Evolutionary conservation across 192 early-diverging fungal species (phyloP).

Genomic region (Coemansia javaensis): DNA sequence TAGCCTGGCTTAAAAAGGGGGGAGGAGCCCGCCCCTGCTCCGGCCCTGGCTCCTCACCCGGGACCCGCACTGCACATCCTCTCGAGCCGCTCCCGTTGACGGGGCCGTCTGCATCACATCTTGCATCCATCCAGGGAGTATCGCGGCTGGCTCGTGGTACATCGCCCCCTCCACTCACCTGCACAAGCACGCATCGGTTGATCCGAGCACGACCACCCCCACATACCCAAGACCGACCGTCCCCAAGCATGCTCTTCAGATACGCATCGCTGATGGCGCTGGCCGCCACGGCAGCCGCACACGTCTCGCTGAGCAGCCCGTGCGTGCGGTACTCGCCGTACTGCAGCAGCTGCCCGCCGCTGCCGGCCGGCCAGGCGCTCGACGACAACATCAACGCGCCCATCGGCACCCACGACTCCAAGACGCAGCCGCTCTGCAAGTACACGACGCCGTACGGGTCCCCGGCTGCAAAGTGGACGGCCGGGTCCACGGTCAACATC

Average conservation of each 20-base stretch:
- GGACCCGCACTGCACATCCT: too few species aligned
- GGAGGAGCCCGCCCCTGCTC: too few species aligned
- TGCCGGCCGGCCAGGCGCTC: constrained; percentile 25
- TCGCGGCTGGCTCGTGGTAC: too few species aligned
- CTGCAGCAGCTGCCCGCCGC: constrained; percentile 27
- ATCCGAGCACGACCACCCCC: too few species aligned
- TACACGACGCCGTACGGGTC: constrained; percentile 31
- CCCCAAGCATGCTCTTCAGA: background rate
- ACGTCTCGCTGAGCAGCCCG: constrained; percentile 31
- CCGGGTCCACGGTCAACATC: constrained; percentile 48
- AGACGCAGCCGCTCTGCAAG: constrained; percentile 41
- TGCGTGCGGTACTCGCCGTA: constrained; percentile 45
- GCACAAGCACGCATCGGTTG: too few species aligned
- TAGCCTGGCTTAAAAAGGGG: too few species aligned
- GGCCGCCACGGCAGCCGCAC: constrained; percentile 9
- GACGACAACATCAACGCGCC: constrained; percentile 45
- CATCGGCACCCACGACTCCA: constrained; percentile 30
- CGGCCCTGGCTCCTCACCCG: too few species aligned
- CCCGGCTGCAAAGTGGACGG: constrained; percentile 42
- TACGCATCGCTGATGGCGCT: background rate
- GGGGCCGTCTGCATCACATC: too few species aligned
- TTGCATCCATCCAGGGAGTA: too few species aligned
- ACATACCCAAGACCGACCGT: too few species aligned
- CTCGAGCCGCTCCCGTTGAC: too few species aligned
- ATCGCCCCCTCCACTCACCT: too few species aligned